Conservation (phyloP, 257 asterid genomes). For the Gentiana dahurica region DNA sequence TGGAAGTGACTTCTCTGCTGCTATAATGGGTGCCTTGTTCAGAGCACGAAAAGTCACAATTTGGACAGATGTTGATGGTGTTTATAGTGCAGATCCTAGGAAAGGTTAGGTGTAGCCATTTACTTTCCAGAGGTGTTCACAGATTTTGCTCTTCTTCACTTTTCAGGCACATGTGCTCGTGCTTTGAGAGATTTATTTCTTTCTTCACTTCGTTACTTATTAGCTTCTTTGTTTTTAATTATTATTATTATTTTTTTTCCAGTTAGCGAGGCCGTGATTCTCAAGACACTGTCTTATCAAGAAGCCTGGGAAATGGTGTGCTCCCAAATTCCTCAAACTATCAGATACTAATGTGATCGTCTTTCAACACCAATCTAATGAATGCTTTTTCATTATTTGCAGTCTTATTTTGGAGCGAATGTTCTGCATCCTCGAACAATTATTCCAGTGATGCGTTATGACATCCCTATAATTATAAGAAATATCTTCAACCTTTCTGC, state of each 20-base stretch:
- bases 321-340: slow-evolving; percentile 9
- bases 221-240: not conserved
- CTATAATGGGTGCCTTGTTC: slow-evolving; percentile 90
- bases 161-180: not conserved
- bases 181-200: not conserved
- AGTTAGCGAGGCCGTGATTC: slow-evolving; percentile 97
- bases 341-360: slow-evolving; percentile 11
- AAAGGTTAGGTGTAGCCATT: slow-evolving; percentile 44
- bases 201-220: not conserved
- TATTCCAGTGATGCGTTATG: slow-evolving; percentile 92
- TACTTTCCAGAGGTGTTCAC: not conserved
- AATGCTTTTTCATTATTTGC: slow-evolving; percentile 17
- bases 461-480: slow-evolving; percentile 94
- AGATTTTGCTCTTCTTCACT: not conserved
- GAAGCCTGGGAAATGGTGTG: slow-evolving; percentile 99
- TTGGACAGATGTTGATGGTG: slow-evolving; percentile 99
- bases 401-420: slow-evolving; percentile 99
- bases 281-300: slow-evolving; percentile 83
- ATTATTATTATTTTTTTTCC: slow-evolving; percentile 8
- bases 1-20: slow-evolving; percentile 99
- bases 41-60: slow-evolving; percentile 91
- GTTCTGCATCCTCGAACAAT: slow-evolving; percentile 98
- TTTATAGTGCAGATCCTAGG: slow-evolving; percentile 96
- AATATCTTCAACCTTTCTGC: slow-evolving; percentile 93
- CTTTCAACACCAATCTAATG: slow-evolving; percentile 15